A percentile compares a stretch with the other conserved stretches of the same genome.
Conservation (phyloP, 768 basidiomycete species). For the Rubroboletus satanas region DNA sequence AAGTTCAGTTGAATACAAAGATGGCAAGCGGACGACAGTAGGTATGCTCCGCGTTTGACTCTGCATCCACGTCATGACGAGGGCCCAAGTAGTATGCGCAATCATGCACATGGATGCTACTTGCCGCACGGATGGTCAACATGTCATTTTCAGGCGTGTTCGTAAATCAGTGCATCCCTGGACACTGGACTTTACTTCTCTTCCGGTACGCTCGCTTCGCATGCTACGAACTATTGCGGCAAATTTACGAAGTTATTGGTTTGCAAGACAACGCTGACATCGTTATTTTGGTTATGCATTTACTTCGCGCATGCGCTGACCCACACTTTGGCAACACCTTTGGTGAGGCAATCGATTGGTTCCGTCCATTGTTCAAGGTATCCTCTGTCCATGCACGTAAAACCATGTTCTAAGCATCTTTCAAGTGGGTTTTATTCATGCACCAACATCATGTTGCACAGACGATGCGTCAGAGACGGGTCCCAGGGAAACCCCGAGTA, state of each 20-base stretch:
- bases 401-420: no score
- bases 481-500: constrained; percentile 26
- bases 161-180: constrained; percentile 9
- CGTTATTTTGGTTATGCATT: no score
- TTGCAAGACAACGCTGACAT: no score
- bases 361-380: no score
- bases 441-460: no score
- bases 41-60: not conserved
- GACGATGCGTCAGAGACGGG: constrained; percentile 22
- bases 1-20: not conserved
- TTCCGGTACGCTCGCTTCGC: not conserved
- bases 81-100: constrained; percentile 8
- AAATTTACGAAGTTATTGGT: no score
- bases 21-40: not conserved
- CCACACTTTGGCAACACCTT: no score
- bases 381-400: no score
- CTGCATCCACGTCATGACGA: not conserved
- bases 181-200: constrained; percentile 25
- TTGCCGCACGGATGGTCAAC: constrained; percentile 21
- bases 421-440: no score
- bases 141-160: constrained; percentile 30
- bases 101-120: constrained; percentile 29
- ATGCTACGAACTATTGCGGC: no score
- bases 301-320: no score
- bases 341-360: no score